Evolutionary conservation across 163 green algal species (phyloP), one percentile per base, ranked within the genome.

Genomic region (Chlamydomonas reinhardtii): DNA sequence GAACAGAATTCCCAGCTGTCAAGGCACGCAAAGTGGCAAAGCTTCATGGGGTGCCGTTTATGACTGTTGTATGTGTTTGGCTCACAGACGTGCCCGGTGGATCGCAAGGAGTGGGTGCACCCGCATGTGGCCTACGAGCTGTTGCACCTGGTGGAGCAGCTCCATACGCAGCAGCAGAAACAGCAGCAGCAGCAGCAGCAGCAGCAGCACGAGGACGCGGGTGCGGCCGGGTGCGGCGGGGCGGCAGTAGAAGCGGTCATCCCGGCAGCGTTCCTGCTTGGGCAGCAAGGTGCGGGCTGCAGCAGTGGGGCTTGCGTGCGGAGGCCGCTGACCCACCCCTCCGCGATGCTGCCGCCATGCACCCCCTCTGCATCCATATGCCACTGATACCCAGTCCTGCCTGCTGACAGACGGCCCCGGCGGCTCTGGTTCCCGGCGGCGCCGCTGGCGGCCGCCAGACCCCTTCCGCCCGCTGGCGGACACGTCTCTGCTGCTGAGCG

Each of bases 51-150:
- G 22, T 16, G 59, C 59, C 59, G 19, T 29, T 14, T 29, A 27
- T 65, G 5, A 65, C 17, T 12, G 11, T 12, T n/a, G 48, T 12
- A 19, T 65, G 59, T 29, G 20, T 25, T 3, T 24, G 17, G 17
- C 17, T n/a, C 56, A 19, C 59, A 65, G 22, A 74, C 64, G 29
- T 84, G 64, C 62, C 64, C 76, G 8, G 29, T 68, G 32, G 76
- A 73, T 48, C 76, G 76, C 37, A 54, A 39, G 52, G 61, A 73
- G 2, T 84, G 62, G 76, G 65, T 34, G 0, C 74, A 84, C 24
- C 77, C 77, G 17, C 65, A 84, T 32, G 62, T 70, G 15, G 65
- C 77, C 17, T 76, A 84, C 35, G 77, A 84, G n/a, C 66, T 76
- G 20, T 34, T 76, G 2, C 48, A 76, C 24, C 12, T 84, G 20